Conservation (phyloP, 2,329 filamentous ascomycete species). For the Coniella lustricola region DNA sequence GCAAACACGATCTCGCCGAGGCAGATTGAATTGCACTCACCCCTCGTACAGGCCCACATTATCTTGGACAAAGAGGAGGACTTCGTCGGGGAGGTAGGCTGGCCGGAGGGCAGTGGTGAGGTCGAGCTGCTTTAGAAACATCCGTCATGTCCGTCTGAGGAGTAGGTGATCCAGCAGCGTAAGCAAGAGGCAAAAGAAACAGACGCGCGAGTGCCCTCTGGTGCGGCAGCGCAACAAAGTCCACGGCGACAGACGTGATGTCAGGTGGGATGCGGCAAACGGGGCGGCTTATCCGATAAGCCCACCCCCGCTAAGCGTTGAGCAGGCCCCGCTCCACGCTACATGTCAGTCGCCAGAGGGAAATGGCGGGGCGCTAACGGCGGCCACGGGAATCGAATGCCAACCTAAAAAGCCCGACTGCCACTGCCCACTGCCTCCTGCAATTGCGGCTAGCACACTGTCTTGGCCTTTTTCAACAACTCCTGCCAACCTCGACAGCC, state of each 20-base stretch:
- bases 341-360: neutral
- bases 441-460: neutral
- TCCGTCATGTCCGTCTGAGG: constrained; percentile 55
- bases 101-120: constrained; percentile 94
- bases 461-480: constrained; percentile 2
- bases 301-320: neutral
- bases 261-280: constrained; percentile 7
- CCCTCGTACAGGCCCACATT: constrained; percentile 96
- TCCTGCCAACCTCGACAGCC: too few relatives aligned
- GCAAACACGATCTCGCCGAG: neutral
- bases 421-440: neutral
- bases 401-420: neutral
- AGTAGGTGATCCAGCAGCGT: constrained; percentile 20
- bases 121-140: constrained; percentile 95
- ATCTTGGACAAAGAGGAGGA: constrained; percentile 92
- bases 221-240: neutral
- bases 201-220: neutral
- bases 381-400: neutral
- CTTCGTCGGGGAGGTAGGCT: constrained; percentile 86
- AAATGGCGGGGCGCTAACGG: too few relatives aligned
- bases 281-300: neutral
- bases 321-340: neutral
- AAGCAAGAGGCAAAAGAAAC: neutral
- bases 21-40: constrained; percentile 44
- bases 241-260: neutral